Base-by-base conservation (phyloP, 2,329 filamentous ascomycete genomes). In the Cladosporium sp. region DNA sequence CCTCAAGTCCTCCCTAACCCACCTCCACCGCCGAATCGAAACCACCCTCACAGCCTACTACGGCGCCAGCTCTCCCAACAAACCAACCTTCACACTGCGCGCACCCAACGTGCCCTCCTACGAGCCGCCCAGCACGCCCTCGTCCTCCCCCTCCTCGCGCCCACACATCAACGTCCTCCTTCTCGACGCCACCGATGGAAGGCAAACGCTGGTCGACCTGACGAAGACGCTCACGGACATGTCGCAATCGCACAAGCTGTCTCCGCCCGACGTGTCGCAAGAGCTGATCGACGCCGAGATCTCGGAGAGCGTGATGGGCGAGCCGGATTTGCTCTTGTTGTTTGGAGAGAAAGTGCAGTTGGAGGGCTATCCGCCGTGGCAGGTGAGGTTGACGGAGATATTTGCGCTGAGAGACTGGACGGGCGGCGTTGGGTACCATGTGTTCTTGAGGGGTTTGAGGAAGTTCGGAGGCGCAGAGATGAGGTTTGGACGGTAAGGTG, bases 361-460 rank as follows among this genome's bases (percentile, higher is more conserved):
- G 42, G 85, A 89, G 50, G 90, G 93, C 9, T 98, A 97, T 68
- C 93, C 93, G 9, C 93, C 93, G 1, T 98, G 93, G 93, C 93
- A 96, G 72, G 81, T 97, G 56, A 82, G 93, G 41, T 74, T 98
- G 66, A 96, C 91, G 0, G 93, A 98, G 76, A 96, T 98, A 54
- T 96, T 91, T 67, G 82, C 75, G 68, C 80, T 80, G 46, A 59
- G 58, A 46, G 56, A 63, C 49, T 60, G 67, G 51, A 55, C 52
- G 9, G 63, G 59, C 57, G 84, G 84, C 1, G 91, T 98, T 14
- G 90, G 90, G 42, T 98, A 98, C 70, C 91, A 96, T 66, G 86
- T 95, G 31, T 98, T 97, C 69, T 76, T 97, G 58, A 80, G 85
- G 58, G 92, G 86, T 1, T 73, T 98, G 61, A 86, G 88, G 69